Evolutionary conservation across 1,284 basidiomycete species (phyloP).

Genomic region (Ceratobasidium theobromae): DNA sequence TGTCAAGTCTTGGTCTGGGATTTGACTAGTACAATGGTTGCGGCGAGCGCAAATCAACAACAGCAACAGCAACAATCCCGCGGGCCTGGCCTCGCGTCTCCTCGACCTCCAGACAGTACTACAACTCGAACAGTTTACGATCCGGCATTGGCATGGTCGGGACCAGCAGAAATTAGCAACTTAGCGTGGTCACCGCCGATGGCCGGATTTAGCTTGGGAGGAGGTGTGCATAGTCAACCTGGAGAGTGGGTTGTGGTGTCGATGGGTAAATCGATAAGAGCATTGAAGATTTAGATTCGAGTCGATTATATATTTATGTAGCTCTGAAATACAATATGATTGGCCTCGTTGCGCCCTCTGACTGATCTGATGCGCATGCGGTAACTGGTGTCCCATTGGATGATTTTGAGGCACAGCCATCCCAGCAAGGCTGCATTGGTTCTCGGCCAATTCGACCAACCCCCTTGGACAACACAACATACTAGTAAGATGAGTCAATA

Average conservation of each 20-base stretch:
- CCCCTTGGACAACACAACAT: too few relatives aligned
- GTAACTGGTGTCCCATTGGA: too few relatives aligned
- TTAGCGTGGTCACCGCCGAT: slow-evolving; percentile 85
- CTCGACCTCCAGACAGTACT: slow-evolving; percentile 24
- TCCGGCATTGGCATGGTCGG: slow-evolving; percentile 81
- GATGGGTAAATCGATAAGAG: slow-evolving; percentile 79
- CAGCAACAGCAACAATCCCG: slow-evolving; percentile 23
- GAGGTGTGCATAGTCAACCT: slow-evolving; percentile 57
- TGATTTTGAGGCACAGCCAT: not conserved
- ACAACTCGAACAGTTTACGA: slow-evolving; percentile 54
- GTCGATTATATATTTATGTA: too few relatives aligned
- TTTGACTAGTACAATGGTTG: slow-evolving; percentile 55
- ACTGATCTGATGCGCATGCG: too few relatives aligned
- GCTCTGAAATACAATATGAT: too few relatives aligned
- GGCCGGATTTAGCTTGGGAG: slow-evolving; percentile 52
- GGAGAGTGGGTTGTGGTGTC: slow-evolving; percentile 93
- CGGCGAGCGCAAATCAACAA: slow-evolving; percentile 15
- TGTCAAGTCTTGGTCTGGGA: slow-evolving; percentile 91
- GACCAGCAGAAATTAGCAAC: slow-evolving; percentile 78
- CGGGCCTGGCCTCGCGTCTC: slow-evolving; percentile 28
- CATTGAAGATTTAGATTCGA: slow-evolving; percentile 65
- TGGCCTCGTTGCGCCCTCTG: too few relatives aligned
- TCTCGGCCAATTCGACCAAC: too few relatives aligned
- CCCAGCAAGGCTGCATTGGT: not conserved
- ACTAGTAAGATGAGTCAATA: too few relatives aligned